Base-by-base conservation (phyloP, 2,329 filamentous ascomycete genomes). In the Venturia effusa region DNA sequence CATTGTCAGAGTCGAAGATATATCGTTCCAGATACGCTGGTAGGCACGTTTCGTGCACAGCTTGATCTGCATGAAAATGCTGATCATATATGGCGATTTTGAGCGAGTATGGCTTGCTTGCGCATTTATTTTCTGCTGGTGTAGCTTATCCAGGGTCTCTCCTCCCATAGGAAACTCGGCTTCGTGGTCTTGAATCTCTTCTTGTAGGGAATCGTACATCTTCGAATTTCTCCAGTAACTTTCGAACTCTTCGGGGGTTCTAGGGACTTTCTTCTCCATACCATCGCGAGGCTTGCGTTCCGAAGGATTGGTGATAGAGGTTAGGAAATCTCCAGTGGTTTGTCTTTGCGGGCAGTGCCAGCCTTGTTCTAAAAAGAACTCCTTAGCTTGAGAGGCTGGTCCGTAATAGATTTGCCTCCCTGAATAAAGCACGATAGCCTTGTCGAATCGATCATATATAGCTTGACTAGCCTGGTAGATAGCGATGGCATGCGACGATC, bases 391-490 rank as follows among this genome's bases (percentile, higher is more conserved):
- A 6, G 69, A 71, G 0, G 84, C 82, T 0, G 83, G 82, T 0
- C 89, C 90, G 67, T 87, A 92, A 76, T 85, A 93, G 66, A 92
- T 92, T 70, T 92, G 83, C 0, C 86, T 81, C 0, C 89, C 90
- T n/a, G 43, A 37, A 69, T 92, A 91, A 0, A 92, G 77, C 0
- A 93, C 86, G 0, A 85, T 80, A 0, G 83, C 84, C 71, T 92
- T 92, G 75, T 93, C 88, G 68, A 93, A 92, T 19, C 85, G 75
- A 64, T 86, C 82, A 69, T 86, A 87, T 17, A 85, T 76, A 11
- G 74, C 74, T 66, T 80, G 76, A 54, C 71, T 73, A 10, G 78
- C 77, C 67, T 80, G 78, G 68, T 87, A 87, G 59, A 86, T 83
- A 0, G 84, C 81, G 30, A 86, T 80, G n/a, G 79, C 79, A 65